Evolutionary conservation across 805 yeast species (phyloP), one percentile per base, ranked within the genome.

Genomic region (Ogataea polymorpha): DNA sequence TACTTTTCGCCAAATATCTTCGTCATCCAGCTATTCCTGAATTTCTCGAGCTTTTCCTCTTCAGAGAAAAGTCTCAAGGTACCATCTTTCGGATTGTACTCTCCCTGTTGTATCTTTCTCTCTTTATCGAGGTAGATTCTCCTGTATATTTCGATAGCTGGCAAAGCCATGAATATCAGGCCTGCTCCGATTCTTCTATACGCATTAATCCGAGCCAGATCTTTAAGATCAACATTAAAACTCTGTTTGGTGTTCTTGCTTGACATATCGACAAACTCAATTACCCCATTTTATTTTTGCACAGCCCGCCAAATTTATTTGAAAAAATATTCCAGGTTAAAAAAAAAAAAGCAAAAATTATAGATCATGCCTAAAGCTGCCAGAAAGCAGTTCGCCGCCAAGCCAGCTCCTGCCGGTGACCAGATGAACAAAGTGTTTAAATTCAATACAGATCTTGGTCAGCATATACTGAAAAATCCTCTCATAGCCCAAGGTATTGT

Each of bases 401-500:
- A 77, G 13, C 63, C 76, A 1, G 77, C 72, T 27, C 74, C 75
- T 9, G 72, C 77, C n/a, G 75, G 82, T 6, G 80, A 79, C 49
- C 86, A 80, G 59, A 66, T 82, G 62, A 80, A 80, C 59, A 79
- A 87, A 2, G 96, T 93, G 26, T 93, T 93, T 77, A 93, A 93
- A 61, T 90, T 93, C 78, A 93, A 93, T 66, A 93, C 98, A 12
- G 93, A 87, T 58, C 72, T 93, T 41, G 99, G 99, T 49, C 99
- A 93, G 69, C 99, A 93, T 72, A 89, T 93, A 50, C 74, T 93
- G 59, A 93, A 93, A 60, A 93, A 93, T 61, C 99, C 99, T 1
- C 71, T 90, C 40, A 93, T 93, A 21, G 98, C 99, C 5, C 98
- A 93, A 62, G 98, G 97, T 12, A 93, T 93, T 62, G 99, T 93